Evolutionary conservation across 2,329 filamentous ascomycete genomes (phyloP).

Genomic region (Paecilomyces fulvus): DNA sequence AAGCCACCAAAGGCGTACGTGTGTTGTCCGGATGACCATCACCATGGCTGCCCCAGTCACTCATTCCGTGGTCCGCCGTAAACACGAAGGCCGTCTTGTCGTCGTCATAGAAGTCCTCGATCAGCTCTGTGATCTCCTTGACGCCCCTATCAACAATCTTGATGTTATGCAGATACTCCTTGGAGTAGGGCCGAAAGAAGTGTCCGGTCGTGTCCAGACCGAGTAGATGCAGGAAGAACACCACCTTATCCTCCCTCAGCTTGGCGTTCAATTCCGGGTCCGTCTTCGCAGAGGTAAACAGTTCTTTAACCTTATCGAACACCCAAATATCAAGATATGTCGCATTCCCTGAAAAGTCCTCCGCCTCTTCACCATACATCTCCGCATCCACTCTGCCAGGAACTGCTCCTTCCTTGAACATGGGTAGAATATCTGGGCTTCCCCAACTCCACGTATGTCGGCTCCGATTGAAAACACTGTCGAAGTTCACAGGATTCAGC

Average conservation of each 20-base stretch:
- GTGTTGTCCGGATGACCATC: conserved; percentile 98
- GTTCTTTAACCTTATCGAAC: conserved; percentile 80
- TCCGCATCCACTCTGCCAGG: conserved; percentile 81
- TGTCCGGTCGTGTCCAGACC: conserved; percentile 90
- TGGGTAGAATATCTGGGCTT: conserved; percentile 90
- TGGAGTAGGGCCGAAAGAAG: conserved; percentile 78
- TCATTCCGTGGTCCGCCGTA: conserved; percentile 98
- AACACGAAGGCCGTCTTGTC: conserved; percentile 90
- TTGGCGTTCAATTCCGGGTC: conserved; percentile 67
- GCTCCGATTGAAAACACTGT: conserved; percentile 96
- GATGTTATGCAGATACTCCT: conserved; percentile 90
- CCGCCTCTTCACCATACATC: conserved; percentile 72
- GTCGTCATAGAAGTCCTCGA: conserved; percentile 77
- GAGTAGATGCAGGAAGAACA: conserved; percentile 92
- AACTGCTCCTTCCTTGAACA: conserved; percentile 92
- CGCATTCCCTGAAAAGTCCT: conserved; percentile 83
- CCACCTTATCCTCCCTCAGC: conserved; percentile 72
- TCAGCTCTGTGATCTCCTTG: conserved; percentile 68
- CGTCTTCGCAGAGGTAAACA: conserved; percentile 71
- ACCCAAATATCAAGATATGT: conserved; percentile 84
- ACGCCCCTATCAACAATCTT: conserved; percentile 89
- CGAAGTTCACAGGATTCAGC: conserved; percentile 94
- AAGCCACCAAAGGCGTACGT: conserved; percentile 80
- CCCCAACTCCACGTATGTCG: conserved; percentile 99
- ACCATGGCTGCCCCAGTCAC: conserved; percentile 97